A percentile compares a stretch with the other conserved stretches of the same genome.
These are phyloP conservation scores for rapeseed (Brassica napus) DNA, from an alignment of 345 rosid species.

Conservation along the genomic window Da-Ae NC_063435.1:3774001-3774500, in stretches of 20 bases:
- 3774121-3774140: slow-evolving; percentile 95
- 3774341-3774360: too few species aligned
- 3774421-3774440: slow-evolving; percentile 94
- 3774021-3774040: not conserved
- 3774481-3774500: slow-evolving; percentile 59
- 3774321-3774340: not conserved
- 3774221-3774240: slow-evolving; percentile 48
- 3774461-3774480: slow-evolving; percentile 94
- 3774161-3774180: not conserved
- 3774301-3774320: not conserved
- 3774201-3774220: slow-evolving; percentile 2
- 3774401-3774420: slow-evolving; percentile 97
- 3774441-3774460: slow-evolving; percentile 95
- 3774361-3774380: not conserved
- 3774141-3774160: slow-evolving; percentile 57
- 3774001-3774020: not conserved
- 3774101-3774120: slow-evolving; percentile 92
- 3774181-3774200: not conserved
- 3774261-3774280: slow-evolving; percentile 69
- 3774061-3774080: slow-evolving; percentile 82
- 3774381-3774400: slow-evolving; percentile 76
- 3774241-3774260: slow-evolving; percentile 50
- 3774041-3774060: slow-evolving; percentile 53
- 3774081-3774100: slow-evolving; percentile 76
- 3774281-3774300: slow-evolving; percentile 95